Evolutionary conservation across 148 eudicot species (phyloP).

Genomic region (Cornus suecica): DNA sequence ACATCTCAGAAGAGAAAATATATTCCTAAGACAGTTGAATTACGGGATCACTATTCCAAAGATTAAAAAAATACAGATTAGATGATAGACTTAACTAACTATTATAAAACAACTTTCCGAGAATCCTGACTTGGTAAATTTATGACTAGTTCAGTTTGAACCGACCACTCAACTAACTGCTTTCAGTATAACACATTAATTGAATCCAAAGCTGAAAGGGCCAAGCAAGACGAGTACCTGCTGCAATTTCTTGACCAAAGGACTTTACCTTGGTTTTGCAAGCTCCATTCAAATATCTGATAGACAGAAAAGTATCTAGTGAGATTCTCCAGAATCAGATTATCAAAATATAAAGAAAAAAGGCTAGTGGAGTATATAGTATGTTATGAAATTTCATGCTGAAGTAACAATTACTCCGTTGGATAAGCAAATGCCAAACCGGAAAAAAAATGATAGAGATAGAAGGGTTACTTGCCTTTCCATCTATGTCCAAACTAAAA

Average conservation of each 20-base stretch:
- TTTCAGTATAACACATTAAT: neutral
- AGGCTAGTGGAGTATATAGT: neutral
- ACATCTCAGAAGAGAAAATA: too few relatives aligned
- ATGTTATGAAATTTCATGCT: neutral
- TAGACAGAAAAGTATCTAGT: conserved; percentile 12
- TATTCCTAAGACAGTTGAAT: too few relatives aligned
- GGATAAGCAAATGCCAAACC: neutral
- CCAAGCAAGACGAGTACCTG: conserved; percentile 47
- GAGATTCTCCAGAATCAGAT: conserved; percentile 15
- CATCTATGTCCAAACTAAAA: conserved; percentile 85
- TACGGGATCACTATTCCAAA: too few relatives aligned
- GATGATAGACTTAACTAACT: neutral
- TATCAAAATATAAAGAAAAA: neutral
- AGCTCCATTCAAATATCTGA: conserved; percentile 96
- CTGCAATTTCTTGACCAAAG: conserved; percentile 90
- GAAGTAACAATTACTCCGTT: neutral
- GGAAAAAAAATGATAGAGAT: neutral
- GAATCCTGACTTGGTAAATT: neutral
- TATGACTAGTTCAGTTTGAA: neutral
- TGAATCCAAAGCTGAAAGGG: neutral
- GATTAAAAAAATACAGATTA: conserved; percentile 44
- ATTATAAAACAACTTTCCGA: neutral
- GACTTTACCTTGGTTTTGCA: conserved; percentile 86
- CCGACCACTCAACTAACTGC: neutral
- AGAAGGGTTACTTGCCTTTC: conserved; percentile 62